Evolutionary conservation across 495 filamentous ascomycete species (phyloP), one percentile per base, ranked within the genome.

Genomic region (Geoglossum glabrum): DNA sequence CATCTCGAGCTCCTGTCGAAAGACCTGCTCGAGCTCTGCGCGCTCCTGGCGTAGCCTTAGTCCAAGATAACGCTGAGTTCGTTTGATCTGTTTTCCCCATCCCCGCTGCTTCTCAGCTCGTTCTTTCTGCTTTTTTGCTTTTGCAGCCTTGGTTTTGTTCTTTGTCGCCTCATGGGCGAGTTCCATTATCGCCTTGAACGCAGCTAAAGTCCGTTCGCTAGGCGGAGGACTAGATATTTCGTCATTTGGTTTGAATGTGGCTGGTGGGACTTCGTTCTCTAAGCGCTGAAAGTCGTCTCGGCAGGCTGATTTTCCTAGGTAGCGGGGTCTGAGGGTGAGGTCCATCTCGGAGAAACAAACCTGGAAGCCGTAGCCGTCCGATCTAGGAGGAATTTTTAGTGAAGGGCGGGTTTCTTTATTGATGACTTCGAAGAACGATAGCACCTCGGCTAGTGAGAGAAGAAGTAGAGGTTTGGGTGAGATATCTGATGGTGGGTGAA

Each of bases 371-470:
- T 71, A 61, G 7, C 70, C 63, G 40, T 68, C 65, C 11, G 61
- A 60, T 4, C 73, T 71, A 8, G 64, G 61, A 0, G 79, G 79
- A 51, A 89, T 73, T 1, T 65, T 61, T 23, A 86, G 64, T 2
- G 64, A 36, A 23, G 67, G 70, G 0, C 68, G 61, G 21, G 84
- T 67, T 8, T 67, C 65, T 0, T 65, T 55, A 64, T 84, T 86
- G 64, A 87, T 79, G 15, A 77, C 70, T 1, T 71, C 54, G 0
- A 92, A 67, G 10, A 86, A 71, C 33, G 68, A 61, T 61, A 76
- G 60, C 31, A 87, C 76, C 63, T 92, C 83, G 3, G 62, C 52
- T 2, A 76, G 76, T 7, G 83, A 78, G 2, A 88, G 75, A 19
- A 90, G 72, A 21, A 88, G 61, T 9, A 85, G 63, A 9, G 80